Conservation (phyloP, 495 filamentous ascomycete genomes). For the Aspergillus ostianus region DNA sequence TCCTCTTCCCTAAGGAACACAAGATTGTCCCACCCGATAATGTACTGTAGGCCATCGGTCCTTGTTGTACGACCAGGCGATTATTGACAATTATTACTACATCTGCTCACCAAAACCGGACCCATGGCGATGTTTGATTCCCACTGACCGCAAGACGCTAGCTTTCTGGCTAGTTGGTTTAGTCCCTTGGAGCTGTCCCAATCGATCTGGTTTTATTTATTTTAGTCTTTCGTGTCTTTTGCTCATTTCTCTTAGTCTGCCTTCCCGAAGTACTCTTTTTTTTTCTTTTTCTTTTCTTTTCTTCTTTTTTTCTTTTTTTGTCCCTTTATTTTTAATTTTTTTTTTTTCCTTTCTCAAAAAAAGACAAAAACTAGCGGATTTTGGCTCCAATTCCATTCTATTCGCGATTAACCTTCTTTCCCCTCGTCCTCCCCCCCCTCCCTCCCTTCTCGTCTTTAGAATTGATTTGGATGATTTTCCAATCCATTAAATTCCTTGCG, state of each 20-base stretch:
- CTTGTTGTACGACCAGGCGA: too few relatives aligned
- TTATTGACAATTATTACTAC: conserved; percentile 11
- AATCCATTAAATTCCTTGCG: conserved; percentile 26
- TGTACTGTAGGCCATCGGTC: too few relatives aligned
- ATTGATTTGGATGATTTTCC: conserved; percentile 4
- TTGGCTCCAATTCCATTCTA: conserved; percentile 3
- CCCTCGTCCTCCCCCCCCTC: conserved; percentile 7
- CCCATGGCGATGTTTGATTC: conserved; percentile 25
- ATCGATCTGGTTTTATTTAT: conserved; percentile 21
- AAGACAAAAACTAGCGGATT: background rate
- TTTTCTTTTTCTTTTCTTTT: conserved; percentile 11
- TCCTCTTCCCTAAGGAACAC: too few relatives aligned
- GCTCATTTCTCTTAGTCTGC: conserved; percentile 6
- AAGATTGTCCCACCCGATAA: too few relatives aligned
- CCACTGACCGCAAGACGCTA: conserved; percentile 5
- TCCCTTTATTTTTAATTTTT: conserved; percentile 14
- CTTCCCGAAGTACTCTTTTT: conserved; percentile 10
- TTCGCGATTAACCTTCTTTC: conserved; percentile 4
- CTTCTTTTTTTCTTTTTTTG: conserved; percentile 14
- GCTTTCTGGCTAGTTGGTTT: background rate
- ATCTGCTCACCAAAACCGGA: conserved; percentile 20
- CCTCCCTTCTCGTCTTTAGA: conserved; percentile 11
- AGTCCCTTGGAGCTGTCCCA: conserved; percentile 20
- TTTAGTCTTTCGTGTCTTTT: conserved; percentile 6
- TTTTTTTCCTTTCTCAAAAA: conserved; percentile 12